A percentile compares a stretch with the other conserved stretches of the same genome.
phyloP scores from a whole-genome alignment of 345 rosid genomes.

The Pugionium cornutum region DNA sequence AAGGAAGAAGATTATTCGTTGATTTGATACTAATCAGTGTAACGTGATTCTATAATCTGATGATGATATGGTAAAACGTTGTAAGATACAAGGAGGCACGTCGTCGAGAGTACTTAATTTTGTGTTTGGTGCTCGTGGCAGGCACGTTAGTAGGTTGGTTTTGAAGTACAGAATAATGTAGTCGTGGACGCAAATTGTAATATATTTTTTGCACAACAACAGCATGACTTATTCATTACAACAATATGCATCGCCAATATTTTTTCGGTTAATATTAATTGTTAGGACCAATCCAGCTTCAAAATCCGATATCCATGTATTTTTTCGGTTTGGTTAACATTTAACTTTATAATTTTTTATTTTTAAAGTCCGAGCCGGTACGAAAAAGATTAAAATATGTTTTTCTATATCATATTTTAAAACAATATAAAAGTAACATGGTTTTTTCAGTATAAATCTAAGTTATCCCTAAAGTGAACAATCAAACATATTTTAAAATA shows the following conservation, averaged over 20 bases:
- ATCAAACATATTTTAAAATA: too few relatives aligned
- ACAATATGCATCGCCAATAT: constrained; percentile 15
- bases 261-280: too few relatives aligned
- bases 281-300: too few relatives aligned
- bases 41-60: constrained; percentile 23
- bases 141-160: constrained; percentile 36
- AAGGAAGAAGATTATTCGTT: background rate
- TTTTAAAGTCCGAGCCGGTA: too few relatives aligned
- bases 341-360: too few relatives aligned
- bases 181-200: constrained; percentile 33
- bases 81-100: constrained; percentile 39
- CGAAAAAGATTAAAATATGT: too few relatives aligned
- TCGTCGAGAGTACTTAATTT: constrained; percentile 33
- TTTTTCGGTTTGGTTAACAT: too few relatives aligned
- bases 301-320: too few relatives aligned
- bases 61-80: constrained; percentile 23
- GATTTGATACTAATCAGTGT: background rate
- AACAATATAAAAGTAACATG: too few relatives aligned
- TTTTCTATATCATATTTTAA: too few relatives aligned
- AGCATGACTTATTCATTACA: constrained; percentile 33
- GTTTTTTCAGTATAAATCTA: too few relatives aligned
- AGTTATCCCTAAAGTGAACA: too few relatives aligned
- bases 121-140: constrained; percentile 25
- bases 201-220: constrained; percentile 9
- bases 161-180: constrained; percentile 24